These are phyloP conservation scores for Cladobotryum protrusum DNA, from an alignment of 2,329 filamentous ascomycete species.

Conservation along the genomic window DNA sequence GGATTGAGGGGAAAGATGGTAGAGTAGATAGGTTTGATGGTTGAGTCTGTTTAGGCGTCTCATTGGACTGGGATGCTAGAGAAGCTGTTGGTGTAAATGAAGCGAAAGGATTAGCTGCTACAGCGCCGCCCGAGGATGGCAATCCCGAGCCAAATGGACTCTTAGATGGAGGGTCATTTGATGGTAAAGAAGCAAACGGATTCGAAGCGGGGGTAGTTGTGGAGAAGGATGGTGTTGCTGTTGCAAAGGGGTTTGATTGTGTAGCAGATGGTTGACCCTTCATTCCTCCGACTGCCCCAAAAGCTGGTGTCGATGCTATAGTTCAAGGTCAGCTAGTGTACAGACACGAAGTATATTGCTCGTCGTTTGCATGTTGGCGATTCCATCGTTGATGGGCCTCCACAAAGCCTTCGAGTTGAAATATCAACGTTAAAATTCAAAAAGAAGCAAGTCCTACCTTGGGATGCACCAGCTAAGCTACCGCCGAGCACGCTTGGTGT, in stretches of 20 bases:
- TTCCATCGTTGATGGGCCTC: neutral
- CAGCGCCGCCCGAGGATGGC: neutral
- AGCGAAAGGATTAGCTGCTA: slow-evolving; percentile 7
- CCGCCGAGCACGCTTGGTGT: slow-evolving; percentile 1
- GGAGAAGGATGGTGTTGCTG: neutral
- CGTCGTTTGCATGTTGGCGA: too few relatives aligned
- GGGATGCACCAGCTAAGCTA: neutral
- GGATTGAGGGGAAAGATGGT: slow-evolving; percentile 16
- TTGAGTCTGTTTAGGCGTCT: neutral
- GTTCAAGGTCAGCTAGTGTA: slow-evolving; percentile 2
- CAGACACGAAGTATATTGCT: neutral
- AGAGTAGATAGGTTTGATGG: slow-evolving; percentile 6
- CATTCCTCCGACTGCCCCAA: slow-evolving; percentile 1
- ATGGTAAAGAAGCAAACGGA: slow-evolving; percentile 3
- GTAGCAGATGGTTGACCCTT: slow-evolving; percentile 1
- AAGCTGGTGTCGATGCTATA: slow-evolving; percentile 5
- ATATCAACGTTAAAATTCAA: neutral
- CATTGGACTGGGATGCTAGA: slow-evolving; percentile 1
- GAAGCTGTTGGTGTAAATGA: neutral
- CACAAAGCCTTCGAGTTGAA: neutral
- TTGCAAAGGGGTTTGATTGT: slow-evolving; percentile 11
- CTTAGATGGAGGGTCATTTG: neutral
- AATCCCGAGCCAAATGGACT: slow-evolving; percentile 6
- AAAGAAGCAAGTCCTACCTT: slow-evolving; percentile 7
- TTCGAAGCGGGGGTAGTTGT: neutral